These are phyloP conservation scores for Quercus bicolor DNA, from an alignment of 306 rosid genomes.

Conservation along the genomic window DNA sequence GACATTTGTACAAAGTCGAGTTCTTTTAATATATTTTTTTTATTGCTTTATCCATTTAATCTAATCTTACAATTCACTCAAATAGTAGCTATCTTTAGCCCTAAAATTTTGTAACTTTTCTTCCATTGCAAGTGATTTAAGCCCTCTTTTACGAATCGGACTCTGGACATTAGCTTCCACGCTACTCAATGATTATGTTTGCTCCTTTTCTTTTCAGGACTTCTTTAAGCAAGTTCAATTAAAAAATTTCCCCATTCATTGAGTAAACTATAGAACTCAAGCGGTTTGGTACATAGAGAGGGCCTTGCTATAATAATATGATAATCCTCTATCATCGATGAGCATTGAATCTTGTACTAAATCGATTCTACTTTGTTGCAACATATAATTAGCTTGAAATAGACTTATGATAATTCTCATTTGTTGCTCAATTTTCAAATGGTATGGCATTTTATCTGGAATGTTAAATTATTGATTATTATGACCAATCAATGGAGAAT, in stretches of 20 bases:
- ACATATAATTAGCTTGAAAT: constrained; percentile 14
- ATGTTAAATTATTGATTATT: neutral
- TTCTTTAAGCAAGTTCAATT: neutral
- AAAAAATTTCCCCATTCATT: neutral
- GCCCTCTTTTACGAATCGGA: constrained; percentile 30
- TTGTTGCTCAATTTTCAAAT: constrained; percentile 9
- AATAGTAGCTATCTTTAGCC: neutral
- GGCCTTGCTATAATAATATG: neutral
- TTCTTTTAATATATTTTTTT: neutral
- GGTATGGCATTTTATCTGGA: neutral
- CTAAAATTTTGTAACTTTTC: neutral
- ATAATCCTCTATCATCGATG: neutral
- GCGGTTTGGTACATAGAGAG: neutral
- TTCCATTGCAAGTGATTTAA: constrained; percentile 18
- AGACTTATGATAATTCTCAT: constrained; percentile 1
- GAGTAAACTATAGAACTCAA: neutral
- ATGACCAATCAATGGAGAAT: too few relatives aligned
- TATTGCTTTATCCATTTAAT: neutral
- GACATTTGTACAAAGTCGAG: neutral
- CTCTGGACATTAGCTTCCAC: constrained; percentile 33
- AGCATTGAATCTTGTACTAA: constrained; percentile 1
- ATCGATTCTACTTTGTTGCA: neutral
- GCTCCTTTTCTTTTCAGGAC: neutral
- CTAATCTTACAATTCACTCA: neutral
- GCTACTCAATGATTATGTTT: constrained; percentile 39